phyloP scores from a whole-genome alignment of 371 early-diverging fungal species.

The Choanephora cucurbitarum region DNA sequence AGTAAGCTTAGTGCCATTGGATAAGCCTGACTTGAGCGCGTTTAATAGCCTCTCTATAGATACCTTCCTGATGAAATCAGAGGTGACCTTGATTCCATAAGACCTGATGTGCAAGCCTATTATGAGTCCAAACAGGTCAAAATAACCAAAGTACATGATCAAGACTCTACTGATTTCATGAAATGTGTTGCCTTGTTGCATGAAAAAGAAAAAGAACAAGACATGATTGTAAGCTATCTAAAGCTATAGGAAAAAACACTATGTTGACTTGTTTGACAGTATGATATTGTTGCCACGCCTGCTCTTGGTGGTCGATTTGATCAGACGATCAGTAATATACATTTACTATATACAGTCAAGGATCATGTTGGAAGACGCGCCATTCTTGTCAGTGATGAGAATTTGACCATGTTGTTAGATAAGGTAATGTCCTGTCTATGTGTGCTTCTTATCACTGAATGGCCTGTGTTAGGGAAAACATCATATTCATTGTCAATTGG shows the following conservation, averaged over 20 bases:
- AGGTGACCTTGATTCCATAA: slow-evolving; percentile 88
- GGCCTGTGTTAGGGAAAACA: slow-evolving; percentile 79
- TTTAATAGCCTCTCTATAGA: too few relatives aligned
- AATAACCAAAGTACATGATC: slow-evolving; percentile 55
- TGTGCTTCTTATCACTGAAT: neutral
- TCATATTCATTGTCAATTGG: slow-evolving; percentile 60
- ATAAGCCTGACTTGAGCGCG: too few relatives aligned
- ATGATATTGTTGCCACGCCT: slow-evolving; percentile 77
- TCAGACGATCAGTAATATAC: slow-evolving; percentile 80
- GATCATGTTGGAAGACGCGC: slow-evolving; percentile 54
- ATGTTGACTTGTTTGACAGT: slow-evolving; percentile 22
- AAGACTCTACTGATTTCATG: slow-evolving; percentile 86
- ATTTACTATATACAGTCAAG: slow-evolving; percentile 61
- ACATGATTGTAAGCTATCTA: slow-evolving; percentile 22
- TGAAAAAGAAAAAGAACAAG: slow-evolving; percentile 34
- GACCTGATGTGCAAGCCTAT: slow-evolving; percentile 62
- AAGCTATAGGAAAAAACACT: neutral
- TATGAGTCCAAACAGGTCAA: slow-evolving; percentile 63
- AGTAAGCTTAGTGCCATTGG: too few relatives aligned
- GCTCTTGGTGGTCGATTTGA: slow-evolving; percentile 91
- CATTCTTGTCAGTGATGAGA: slow-evolving; percentile 70
- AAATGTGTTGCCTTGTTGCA: slow-evolving; percentile 66
- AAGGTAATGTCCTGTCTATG: too few relatives aligned
- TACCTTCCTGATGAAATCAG: slow-evolving; percentile 78
- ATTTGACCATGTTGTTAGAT: slow-evolving; percentile 69